These are phyloP conservation scores for Boletus patriciae DNA, from an alignment of 768 basidiomycete genomes.

Conservation along the genomic window DNA sequence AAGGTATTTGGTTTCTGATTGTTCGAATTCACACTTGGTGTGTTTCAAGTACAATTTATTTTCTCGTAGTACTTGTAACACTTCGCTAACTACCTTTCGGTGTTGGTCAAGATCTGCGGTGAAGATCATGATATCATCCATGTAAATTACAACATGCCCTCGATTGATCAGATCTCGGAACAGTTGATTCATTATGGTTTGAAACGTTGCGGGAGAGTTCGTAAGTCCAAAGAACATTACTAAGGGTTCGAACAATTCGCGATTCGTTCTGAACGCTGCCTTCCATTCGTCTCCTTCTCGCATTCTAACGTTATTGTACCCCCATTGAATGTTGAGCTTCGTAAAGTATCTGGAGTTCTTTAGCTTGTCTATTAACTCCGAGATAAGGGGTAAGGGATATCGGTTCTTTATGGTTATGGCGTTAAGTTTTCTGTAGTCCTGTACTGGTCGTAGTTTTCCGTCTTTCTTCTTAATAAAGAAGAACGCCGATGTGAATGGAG, in stretches of 20 bases:
- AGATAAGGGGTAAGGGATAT: slow-evolving; percentile 28
- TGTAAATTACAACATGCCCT: slow-evolving; percentile 33
- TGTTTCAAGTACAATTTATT: slow-evolving; percentile 3
- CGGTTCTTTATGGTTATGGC: slow-evolving; percentile 25
- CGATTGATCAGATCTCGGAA: slow-evolving; percentile 12
- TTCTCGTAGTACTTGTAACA: rapidly evolving
- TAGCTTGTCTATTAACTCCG: slow-evolving; percentile 25
- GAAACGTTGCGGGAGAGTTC: slow-evolving; percentile 21
- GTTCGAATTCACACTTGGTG: background rate
- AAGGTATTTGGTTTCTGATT: background rate
- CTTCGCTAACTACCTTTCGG: background rate
- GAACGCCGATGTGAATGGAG: slow-evolving; percentile 19
- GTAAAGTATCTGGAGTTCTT: slow-evolving; percentile 23
- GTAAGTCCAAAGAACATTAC: slow-evolving; percentile 8
- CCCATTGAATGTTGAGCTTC: slow-evolving; percentile 32
- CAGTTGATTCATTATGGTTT: slow-evolving; percentile 26
- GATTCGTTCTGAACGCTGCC: slow-evolving; percentile 27
- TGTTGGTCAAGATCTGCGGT: slow-evolving; percentile 33
- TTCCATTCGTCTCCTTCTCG: slow-evolving; percentile 32
- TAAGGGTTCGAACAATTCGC: background rate
- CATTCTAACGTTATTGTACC: slow-evolving; percentile 36
- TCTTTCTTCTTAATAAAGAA: slow-evolving; percentile 40
- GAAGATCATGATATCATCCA: slow-evolving; percentile 43
- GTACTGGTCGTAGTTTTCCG: slow-evolving; percentile 27
- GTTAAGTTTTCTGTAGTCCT: slow-evolving; percentile 37